A percentile compares a stretch with the other conserved stretches of the same genome.
phyloP scores from a whole-genome alignment of 345 rosid genomes.

The Murraya paniculata region DNA sequence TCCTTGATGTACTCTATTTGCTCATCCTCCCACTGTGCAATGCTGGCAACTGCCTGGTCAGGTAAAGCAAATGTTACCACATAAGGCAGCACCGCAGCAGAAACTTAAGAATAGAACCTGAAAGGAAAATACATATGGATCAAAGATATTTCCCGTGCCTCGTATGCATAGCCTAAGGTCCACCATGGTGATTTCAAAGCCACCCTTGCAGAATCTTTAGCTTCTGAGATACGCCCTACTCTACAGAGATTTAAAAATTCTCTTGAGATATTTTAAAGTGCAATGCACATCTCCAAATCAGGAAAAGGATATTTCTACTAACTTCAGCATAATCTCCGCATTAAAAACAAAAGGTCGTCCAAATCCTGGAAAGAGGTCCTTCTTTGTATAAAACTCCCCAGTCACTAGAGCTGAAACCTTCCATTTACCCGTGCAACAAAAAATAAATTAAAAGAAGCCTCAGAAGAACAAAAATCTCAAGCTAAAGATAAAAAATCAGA shows the following conservation, averaged over 20 bases:
- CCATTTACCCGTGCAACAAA: slow-evolving; percentile 14
- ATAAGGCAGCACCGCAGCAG: not conserved
- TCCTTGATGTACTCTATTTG: slow-evolving; percentile 82
- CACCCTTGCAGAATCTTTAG: slow-evolving; percentile 87
- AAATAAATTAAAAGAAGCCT: not conserved
- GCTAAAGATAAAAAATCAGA: not conserved
- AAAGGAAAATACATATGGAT: not conserved
- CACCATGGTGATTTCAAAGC: slow-evolving; percentile 91
- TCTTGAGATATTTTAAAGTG: slow-evolving; percentile 9
- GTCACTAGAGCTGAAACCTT: slow-evolving; percentile 92
- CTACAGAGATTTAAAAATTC: slow-evolving; percentile 30
- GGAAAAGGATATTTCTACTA: slow-evolving; percentile 23
- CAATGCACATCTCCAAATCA: not conserved
- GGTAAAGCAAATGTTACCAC: slow-evolving; percentile 1
- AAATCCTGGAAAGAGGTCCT: slow-evolving; percentile 84
- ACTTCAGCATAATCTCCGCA: slow-evolving; percentile 69
- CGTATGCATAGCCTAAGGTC: slow-evolving; percentile 78
- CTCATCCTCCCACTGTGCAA: slow-evolving; percentile 92
- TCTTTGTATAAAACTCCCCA: slow-evolving; percentile 77
- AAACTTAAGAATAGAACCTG: not conserved
- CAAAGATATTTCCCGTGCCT: slow-evolving; percentile 37
- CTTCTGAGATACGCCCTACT: slow-evolving; percentile 69
- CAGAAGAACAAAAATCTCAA: not conserved
- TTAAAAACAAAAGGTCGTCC: slow-evolving; percentile 87
- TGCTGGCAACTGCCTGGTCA: slow-evolving; percentile 61